Conservation (phyloP, 2,329 filamentous ascomycete species). For the Cladorrhinum sp. region DNA sequence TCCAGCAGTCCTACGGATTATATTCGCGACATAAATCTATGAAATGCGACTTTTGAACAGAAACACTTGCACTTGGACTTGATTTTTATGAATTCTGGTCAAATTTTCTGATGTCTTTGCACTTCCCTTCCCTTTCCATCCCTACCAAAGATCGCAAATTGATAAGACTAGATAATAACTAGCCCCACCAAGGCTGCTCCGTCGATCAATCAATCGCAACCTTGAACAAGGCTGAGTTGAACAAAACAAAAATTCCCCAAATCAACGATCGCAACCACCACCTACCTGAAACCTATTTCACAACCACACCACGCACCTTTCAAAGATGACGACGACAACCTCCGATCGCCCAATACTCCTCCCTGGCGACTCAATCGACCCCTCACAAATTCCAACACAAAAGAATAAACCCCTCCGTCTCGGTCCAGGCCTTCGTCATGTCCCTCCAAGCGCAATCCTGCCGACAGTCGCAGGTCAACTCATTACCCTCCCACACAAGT, state of each 20-base stretch:
- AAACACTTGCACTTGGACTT: no score
- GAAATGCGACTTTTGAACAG: no score
- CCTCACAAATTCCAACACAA: slow-evolving; percentile 63
- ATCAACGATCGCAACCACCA: not conserved
- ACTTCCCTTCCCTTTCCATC: not conserved
- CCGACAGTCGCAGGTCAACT: slow-evolving; percentile 67
- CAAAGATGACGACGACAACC: slow-evolving; percentile 48
- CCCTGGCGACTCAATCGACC: slow-evolving; percentile 74
- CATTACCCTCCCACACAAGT: slow-evolving; percentile 67
- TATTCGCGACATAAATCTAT: no score
- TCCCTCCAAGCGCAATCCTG: slow-evolving; percentile 71
- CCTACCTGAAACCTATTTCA: not conserved
- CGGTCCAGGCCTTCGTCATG: slow-evolving; percentile 78
- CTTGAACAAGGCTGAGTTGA: slow-evolving; percentile 17
- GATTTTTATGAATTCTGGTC: no score
- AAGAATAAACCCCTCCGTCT: slow-evolving; percentile 71
- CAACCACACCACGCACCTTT: not conserved
- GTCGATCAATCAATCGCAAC: slow-evolving; percentile 8
- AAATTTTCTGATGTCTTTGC: not conserved
- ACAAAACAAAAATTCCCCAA: slow-evolving; percentile 6
- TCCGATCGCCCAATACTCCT: slow-evolving; percentile 62
- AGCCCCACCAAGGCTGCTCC: slow-evolving; percentile 18
- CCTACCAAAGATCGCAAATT: not conserved
- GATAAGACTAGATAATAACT: not conserved
- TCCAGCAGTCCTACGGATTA: no score